Base-by-base conservation (phyloP, 2,329 filamentous ascomycete species). In the Calonectria pseudoreteaudii region DNA sequence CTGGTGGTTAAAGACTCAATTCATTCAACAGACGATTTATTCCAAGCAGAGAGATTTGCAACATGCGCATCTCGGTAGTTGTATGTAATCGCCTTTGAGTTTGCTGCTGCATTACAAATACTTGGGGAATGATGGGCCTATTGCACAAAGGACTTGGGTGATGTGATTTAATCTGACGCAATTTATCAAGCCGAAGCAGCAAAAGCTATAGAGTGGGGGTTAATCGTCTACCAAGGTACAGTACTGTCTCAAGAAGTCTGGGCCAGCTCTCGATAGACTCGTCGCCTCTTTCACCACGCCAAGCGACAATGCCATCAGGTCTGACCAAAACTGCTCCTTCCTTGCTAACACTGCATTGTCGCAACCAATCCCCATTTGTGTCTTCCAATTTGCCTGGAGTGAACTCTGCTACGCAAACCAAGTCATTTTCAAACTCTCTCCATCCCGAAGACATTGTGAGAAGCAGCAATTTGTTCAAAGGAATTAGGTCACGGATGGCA, bases 401-500 rank as follows among this genome's bases (percentile, higher is more conserved):
- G 14, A 70, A 20, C 13, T 50, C 13, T 34, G 64, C 67, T n/a
- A 64, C n/a, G 2, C 8, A 13, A 9, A 70, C 67, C 8, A 70
- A 9, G 4, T 64, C 44, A 23, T 60, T 64, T 58, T 64, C 67
- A 18, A 70, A 70, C 3, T 8, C 10, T n/a, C 64, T 31, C 67
- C 67, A 70, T 10, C 47, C 67, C 5, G 30, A 30, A 18, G 67
- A 64, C 67, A 44, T 47, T 26, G 67, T 10, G 20, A 70, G 53
- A 34, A 70, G 67, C n/a, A 64, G 26, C 44, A 70, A 20, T 11
- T 64, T 70, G 56, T 44, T 64, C 47, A 70, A 36, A 26, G 56
- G 67, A 64, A 70, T 36, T 8, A 70, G 34, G 20, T 70, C 67
- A 20, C 67, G 67, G 18, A 70, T n/a, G 5, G 67, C 67, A 41